These are phyloP conservation scores for Capillidium heterosporum DNA, from an alignment of 371 early-diverging fungal genomes.

Conservation along the genomic window DNA sequence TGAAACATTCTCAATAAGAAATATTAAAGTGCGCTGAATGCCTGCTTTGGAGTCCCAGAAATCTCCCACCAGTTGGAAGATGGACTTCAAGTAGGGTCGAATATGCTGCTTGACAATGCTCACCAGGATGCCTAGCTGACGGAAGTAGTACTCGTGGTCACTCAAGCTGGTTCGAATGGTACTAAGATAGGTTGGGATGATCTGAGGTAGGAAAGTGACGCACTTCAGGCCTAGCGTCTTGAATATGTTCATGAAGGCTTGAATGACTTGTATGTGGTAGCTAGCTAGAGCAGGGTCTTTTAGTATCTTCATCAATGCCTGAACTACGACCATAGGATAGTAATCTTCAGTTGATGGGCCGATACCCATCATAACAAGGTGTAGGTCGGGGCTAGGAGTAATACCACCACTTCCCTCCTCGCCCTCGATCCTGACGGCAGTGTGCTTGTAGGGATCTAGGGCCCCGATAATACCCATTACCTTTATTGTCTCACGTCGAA, in stretches of 20 bases:
- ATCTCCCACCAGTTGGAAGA: constrained; percentile 57
- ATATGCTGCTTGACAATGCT: constrained; percentile 82
- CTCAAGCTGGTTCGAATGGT: constrained; percentile 61
- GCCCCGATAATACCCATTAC: constrained; percentile 90
- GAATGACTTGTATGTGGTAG: constrained; percentile 76
- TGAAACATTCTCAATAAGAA: constrained; percentile 72
- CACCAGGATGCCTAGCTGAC: constrained; percentile 65
- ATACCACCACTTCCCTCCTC: constrained; percentile 24
- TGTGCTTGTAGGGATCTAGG: constrained; percentile 84
- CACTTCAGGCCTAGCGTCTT: constrained; percentile 70
- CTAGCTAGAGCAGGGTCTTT: constrained; percentile 59
- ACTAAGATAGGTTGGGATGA: constrained; percentile 41
- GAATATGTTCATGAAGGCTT: constrained; percentile 88
- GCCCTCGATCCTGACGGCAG: constrained; percentile 22
- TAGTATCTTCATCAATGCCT: constrained; percentile 76
- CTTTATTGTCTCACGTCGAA: constrained; percentile 73
- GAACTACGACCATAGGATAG: constrained; percentile 74
- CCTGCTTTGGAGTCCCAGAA: constrained; percentile 55
- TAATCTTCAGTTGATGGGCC: constrained; percentile 66
- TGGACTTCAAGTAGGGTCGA: constrained; percentile 62
- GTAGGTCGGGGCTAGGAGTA: constrained; percentile 35
- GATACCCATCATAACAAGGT: constrained; percentile 48
- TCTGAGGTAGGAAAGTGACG: constrained; percentile 62
- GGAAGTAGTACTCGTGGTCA: constrained; percentile 80
- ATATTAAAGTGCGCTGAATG: constrained; percentile 62